Conservation (phyloP, 345 rosid genomes). For the Salix purpurea region DNA sequence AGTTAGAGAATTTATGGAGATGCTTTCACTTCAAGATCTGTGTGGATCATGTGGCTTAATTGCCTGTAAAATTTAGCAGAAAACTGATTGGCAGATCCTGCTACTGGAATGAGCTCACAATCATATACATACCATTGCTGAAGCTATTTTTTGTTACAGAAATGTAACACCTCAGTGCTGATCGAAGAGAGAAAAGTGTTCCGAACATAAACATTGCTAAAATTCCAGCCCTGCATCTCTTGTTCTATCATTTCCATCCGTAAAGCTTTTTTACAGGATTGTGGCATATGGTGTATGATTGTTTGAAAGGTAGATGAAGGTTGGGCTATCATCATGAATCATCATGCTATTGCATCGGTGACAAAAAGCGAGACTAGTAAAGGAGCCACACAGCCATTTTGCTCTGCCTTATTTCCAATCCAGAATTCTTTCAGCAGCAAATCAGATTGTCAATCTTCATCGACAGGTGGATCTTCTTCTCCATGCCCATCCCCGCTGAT, state of each 20-base stretch:
- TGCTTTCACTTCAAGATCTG: not conserved
- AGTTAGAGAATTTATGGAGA: not conserved
- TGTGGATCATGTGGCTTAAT: not conserved
- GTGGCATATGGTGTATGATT: not conserved
- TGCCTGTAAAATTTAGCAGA: not conserved
- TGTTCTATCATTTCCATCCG: not conserved
- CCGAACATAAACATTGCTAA: not conserved
- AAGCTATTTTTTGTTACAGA: slow-evolving; percentile 3
- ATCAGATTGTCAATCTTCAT: slow-evolving; percentile 28
- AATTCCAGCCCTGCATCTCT: not conserved
- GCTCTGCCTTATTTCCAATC: slow-evolving; percentile 12
- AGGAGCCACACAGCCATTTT: slow-evolving; percentile 10
- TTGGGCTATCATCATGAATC: slow-evolving; percentile 6
- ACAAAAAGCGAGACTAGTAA: slow-evolving; percentile 8
- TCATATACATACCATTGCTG: not conserved
- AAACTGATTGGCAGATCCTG: not conserved
- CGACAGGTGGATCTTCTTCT: slow-evolving; percentile 29
- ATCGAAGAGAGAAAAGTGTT: not conserved
- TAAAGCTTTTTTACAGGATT: not conserved
- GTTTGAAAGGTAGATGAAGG: not conserved
- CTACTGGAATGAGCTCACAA: slow-evolving; percentile 1
- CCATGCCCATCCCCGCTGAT: slow-evolving; percentile 36
- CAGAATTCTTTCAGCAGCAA: slow-evolving; percentile 19
- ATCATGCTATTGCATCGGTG: slow-evolving; percentile 9
- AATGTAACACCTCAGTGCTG: slow-evolving; percentile 3